Percentiles rank a stretch among this genome's conserved stretches.
phyloP scores from a whole-genome alignment of 345 rosid species.

The Jatropha curcas region DNA sequence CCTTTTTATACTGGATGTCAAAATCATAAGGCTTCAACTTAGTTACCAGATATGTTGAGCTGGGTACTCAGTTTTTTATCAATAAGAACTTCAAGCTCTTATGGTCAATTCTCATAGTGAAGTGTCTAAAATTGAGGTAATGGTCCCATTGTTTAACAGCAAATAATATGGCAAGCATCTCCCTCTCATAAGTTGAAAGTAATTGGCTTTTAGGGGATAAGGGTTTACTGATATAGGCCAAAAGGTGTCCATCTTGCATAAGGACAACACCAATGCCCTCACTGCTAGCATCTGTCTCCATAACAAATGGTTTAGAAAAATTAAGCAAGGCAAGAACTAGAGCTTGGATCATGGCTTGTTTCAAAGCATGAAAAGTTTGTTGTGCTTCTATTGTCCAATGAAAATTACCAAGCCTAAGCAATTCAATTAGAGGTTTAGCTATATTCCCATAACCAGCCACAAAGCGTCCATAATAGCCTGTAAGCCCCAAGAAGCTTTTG shows the following conservation, averaged over 20 bases:
- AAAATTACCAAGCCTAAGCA: not conserved
- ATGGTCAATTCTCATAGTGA: not conserved
- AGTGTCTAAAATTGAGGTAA: not conserved
- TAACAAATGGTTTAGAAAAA: not conserved
- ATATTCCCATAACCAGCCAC: not conserved
- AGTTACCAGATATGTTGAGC: not conserved
- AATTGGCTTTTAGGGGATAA: not conserved
- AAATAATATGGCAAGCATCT: not conserved
- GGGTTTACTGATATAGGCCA: not conserved
- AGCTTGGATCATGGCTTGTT: not conserved
- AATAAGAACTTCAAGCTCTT: not conserved
- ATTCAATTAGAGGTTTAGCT: not conserved
- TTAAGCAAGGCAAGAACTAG: not conserved
- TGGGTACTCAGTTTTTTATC: not conserved
- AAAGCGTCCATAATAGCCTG: not conserved
- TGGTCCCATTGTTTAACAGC: not conserved
- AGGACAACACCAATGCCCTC: not conserved
- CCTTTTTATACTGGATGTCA: not conserved
- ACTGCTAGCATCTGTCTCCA: not conserved
- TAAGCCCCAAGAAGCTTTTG: not conserved
- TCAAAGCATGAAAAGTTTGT: not conserved
- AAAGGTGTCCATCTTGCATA: not conserved
- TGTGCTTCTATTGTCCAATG: not conserved
- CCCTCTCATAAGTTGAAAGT: not conserved
- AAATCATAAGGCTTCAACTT: not conserved